Base-by-base conservation (phyloP, 2,329 filamentous ascomycete species). In the Colletotrichum cuscutae region DNA sequence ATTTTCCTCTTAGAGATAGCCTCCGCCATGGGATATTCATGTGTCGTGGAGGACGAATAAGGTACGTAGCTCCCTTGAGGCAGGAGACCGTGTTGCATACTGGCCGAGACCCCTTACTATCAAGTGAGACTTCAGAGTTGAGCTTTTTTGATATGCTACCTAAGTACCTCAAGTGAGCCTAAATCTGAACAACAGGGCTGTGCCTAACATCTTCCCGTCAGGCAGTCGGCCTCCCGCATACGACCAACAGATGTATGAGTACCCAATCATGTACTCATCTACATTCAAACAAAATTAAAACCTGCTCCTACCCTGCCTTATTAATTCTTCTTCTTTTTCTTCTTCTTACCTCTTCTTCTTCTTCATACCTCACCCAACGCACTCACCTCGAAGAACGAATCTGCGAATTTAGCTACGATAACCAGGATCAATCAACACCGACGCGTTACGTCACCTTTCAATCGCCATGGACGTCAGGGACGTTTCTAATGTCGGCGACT, bases 401-500 rank as follows among this genome's bases (percentile, higher is more conserved):
- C 28, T 53, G 28, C 12, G 32, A 19, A 12, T 53, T n/a, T 19
- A 0, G 8, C n/a, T 9, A 52, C 46, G 22, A 19, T 12, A n/a
- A 7, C 28, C 28, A 37, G 30, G 30, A 53, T 5, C 30, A 32
- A 30, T 19, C 37, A 52, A 35, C 22, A 63, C 6, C 24, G 9
- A 8, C 26, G 32, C 12, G 4, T 12, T 5, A n/a, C 5, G 1
- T 8, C 28, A 24, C 9, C 52, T 15, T 19, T 11, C 13, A 13
- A 22, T 15, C 42, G n/a, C 3, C 58, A 71, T 63, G 69, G 58
- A 71, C 7, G 7, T 57, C 52, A 68, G 58, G 15, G 69, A 58
- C 26, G 58, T 62, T 7, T 63, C 65, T 9, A 9, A 24, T 11
- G 2, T 53, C 52, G 37, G 30, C 11, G 19, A 58, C 3, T 28